Percentiles rank a stretch among this genome's conserved stretches.
These are phyloP conservation scores for Nemophila menziesii DNA, from an alignment of 257 asterid species.

Conservation along the genomic window DNA sequence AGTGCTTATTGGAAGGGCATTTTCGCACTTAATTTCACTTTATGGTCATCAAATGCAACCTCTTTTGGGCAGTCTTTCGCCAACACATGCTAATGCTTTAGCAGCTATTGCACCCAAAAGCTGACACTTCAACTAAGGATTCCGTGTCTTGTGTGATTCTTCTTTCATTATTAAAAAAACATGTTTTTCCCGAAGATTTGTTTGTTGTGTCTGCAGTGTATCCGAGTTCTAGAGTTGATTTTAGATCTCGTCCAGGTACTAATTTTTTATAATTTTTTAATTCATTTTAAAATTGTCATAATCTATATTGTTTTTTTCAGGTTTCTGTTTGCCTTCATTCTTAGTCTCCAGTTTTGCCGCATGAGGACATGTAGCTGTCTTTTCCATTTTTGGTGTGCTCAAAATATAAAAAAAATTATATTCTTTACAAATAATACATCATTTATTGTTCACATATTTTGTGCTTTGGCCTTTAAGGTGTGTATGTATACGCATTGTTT, in stretches of 20 bases:
- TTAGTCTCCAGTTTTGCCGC: constrained; percentile 10
- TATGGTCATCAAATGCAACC: constrained; percentile 94
- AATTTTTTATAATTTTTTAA: no score
- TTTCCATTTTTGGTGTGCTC: background rate
- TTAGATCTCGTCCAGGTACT: no score
- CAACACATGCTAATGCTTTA: constrained; percentile 77
- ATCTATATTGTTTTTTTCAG: no score
- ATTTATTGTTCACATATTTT: no score
- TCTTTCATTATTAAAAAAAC: background rate
- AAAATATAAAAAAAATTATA: no score
- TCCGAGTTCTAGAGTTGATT: background rate
- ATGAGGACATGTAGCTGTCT: background rate
- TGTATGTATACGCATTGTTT: no score
- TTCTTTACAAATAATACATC: no score
- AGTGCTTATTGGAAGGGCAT: constrained; percentile 76
- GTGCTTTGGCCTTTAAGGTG: no score
- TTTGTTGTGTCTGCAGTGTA: constrained; percentile 4
- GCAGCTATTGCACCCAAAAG: constrained; percentile 76
- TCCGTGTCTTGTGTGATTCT: background rate
- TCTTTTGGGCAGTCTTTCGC: constrained; percentile 72
- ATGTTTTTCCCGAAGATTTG: background rate
- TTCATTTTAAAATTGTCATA: no score
- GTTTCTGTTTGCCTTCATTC: background rate
- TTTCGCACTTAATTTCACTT: constrained; percentile 72
- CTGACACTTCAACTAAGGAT: constrained; percentile 24